phyloP scores from a whole-genome alignment of 2,329 filamentous ascomycete genomes.

The Mollisiaceae sp. region DNA sequence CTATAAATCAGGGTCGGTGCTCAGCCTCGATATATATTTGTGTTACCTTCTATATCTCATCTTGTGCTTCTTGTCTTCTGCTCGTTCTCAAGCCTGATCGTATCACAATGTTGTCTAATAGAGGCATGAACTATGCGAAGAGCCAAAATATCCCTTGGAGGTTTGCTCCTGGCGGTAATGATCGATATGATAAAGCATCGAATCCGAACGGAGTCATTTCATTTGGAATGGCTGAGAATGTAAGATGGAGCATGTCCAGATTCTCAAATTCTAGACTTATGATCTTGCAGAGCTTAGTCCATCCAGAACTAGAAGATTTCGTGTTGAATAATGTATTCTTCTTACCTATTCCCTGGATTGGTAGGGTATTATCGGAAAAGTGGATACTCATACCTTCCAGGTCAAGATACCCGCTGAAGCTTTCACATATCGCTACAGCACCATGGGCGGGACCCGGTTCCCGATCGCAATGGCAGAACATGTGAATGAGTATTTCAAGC shows the following conservation, averaged over 20 bases:
- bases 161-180: slow-evolving; percentile 27
- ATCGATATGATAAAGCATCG: slow-evolving; percentile 27
- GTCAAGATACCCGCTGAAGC: slow-evolving; percentile 43
- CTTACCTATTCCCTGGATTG: not conserved
- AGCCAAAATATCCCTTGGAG: slow-evolving; percentile 28
- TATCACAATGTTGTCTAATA: slow-evolving; percentile 47
- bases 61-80: too few relatives aligned
- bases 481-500: slow-evolving; percentile 49
- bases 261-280: not conserved
- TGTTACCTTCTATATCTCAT: not conserved
- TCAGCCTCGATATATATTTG: not conserved
- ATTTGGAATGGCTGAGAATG: slow-evolving; percentile 33
- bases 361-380: not conserved
- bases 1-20: not conserved
- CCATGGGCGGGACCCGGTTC: slow-evolving; percentile 46
- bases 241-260: slow-evolving; percentile 7
- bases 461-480: slow-evolving; percentile 47
- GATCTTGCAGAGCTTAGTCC: slow-evolving; percentile 44
- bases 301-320: slow-evolving; percentile 46
- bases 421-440: slow-evolving; percentile 49
- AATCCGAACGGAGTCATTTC: slow-evolving; percentile 33
- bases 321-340: slow-evolving; percentile 42
- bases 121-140: slow-evolving; percentile 16
- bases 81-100: not conserved
- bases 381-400: not conserved